Conservation (phyloP, 1,139 yeast genomes). For the Kodamaea suecica region DNA sequence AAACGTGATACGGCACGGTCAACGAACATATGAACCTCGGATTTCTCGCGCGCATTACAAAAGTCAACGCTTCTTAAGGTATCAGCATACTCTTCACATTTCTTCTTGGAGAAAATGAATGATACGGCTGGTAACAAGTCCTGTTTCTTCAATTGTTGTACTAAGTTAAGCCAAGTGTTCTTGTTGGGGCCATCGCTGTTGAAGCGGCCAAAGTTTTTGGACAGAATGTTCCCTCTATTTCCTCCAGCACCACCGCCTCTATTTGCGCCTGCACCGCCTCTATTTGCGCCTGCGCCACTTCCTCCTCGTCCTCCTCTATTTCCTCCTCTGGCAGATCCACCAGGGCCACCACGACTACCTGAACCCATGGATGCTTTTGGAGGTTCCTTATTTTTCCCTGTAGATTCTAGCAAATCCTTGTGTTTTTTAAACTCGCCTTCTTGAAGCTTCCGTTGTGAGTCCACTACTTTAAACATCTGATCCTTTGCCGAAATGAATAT, state of each 20-base stretch:
- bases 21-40: constrained; percentile 89
- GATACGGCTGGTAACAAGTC: constrained; percentile 84
- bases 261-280: constrained; percentile 23
- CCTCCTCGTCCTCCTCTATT: constrained; percentile 22
- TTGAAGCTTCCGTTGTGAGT: constrained; percentile 64
- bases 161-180: constrained; percentile 72
- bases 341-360: constrained; percentile 46
- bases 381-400: constrained; percentile 28
- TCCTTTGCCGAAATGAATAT: constrained; percentile 80
- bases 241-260: constrained; percentile 13
- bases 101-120: constrained; percentile 89
- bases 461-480: constrained; percentile 67
- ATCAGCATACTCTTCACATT: constrained; percentile 91
- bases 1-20: constrained; percentile 85
- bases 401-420: constrained; percentile 47
- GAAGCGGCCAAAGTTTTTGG: constrained; percentile 23
- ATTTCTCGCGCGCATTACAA: constrained; percentile 77
- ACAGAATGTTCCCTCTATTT: constrained; percentile 24
- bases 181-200: constrained; percentile 70
- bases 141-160: constrained; percentile 65
- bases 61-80: constrained; percentile 72
- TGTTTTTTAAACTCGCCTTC: constrained; percentile 65
- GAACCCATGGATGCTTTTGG: constrained; percentile 37
- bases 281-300: constrained; percentile 22
- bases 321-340: constrained; percentile 42